A percentile compares a stretch with the other conserved stretches of the same genome.
These are phyloP conservation scores for Thermomucor indicae-seudaticae DNA, from an alignment of 371 early-diverging fungal species.

Conservation along the genomic window DNA sequence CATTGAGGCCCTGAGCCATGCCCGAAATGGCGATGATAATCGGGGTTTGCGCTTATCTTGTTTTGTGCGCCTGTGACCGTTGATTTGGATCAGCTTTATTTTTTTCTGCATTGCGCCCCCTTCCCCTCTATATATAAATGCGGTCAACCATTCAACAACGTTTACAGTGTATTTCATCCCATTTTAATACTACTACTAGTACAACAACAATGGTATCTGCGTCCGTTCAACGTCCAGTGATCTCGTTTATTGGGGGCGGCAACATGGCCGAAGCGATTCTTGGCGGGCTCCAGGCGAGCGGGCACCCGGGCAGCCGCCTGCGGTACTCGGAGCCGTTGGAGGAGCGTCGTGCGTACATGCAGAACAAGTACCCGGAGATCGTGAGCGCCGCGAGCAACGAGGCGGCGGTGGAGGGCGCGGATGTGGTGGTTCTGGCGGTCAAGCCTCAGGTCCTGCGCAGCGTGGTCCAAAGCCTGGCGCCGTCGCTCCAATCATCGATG, in stretches of 20 bases:
- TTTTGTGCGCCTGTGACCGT: no score
- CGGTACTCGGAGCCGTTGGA: conserved; percentile 81
- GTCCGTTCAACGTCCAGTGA: conserved; percentile 17
- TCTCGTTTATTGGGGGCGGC: conserved; percentile 88
- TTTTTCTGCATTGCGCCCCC: no score
- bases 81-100: no score
- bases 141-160: no score
- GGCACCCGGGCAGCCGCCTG: conserved; percentile 64
- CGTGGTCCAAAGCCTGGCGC: conserved; percentile 60
- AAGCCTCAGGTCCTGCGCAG: conserved; percentile 83
- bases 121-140: no score
- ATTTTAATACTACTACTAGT: not conserved
- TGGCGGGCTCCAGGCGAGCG: conserved; percentile 73
- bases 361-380: conserved; percentile 53
- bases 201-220: conserved; percentile 7
- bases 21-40: no score
- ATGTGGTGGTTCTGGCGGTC: conserved; percentile 84
- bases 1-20: no score
- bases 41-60: no score
- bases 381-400: conserved; percentile 40
- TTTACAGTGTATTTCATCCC: not conserved
- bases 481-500: conserved; percentile 26
- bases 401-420: conserved; percentile 46
- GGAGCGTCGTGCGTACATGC: conserved; percentile 62
- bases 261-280: conserved; percentile 94